Conservation (phyloP, 2,329 filamentous ascomycete genomes). For the Monilinia laxa region DNA sequence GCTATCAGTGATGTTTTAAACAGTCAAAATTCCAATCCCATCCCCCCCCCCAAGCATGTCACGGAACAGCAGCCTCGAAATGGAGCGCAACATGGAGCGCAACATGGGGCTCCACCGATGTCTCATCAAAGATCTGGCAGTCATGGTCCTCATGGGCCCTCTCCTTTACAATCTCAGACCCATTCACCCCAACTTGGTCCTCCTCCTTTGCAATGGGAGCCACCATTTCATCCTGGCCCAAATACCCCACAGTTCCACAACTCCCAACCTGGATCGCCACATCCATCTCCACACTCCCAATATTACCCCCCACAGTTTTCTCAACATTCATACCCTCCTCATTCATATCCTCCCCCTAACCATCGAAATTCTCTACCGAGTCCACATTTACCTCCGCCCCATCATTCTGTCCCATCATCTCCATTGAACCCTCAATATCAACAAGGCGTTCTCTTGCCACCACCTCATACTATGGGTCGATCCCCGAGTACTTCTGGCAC, state of each 20-base stretch:
- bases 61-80: slow-evolving; percentile 25
- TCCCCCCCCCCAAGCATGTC: slow-evolving; percentile 24
- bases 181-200: slow-evolving; percentile 25
- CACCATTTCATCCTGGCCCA: slow-evolving; percentile 32
- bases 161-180: slow-evolving; percentile 34
- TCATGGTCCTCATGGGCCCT: slow-evolving; percentile 33
- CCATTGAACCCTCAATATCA: slow-evolving; percentile 33
- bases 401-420: slow-evolving; percentile 39
- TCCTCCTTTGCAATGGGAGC: slow-evolving; percentile 34
- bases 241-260: slow-evolving; percentile 23
- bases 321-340: slow-evolving; percentile 24
- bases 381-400: slow-evolving; percentile 36
- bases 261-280: slow-evolving; percentile 24
- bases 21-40: slow-evolving; percentile 27
- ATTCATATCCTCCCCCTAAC: slow-evolving; percentile 26
- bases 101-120: slow-evolving; percentile 24
- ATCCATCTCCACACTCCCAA: slow-evolving; percentile 22
- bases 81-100: slow-evolving; percentile 22
- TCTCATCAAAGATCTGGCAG: slow-evolving; percentile 27
- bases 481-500: slow-evolving; percentile 32
- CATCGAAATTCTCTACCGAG: slow-evolving; percentile 34
- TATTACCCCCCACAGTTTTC: slow-evolving; percentile 23
- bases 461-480: slow-evolving; percentile 30
- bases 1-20: slow-evolving; percentile 37
- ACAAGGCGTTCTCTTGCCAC: slow-evolving; percentile 34